These are phyloP conservation scores for Monosporozyma solicola DNA, from an alignment of 805 yeast species.

Conservation along the genomic window DNA sequence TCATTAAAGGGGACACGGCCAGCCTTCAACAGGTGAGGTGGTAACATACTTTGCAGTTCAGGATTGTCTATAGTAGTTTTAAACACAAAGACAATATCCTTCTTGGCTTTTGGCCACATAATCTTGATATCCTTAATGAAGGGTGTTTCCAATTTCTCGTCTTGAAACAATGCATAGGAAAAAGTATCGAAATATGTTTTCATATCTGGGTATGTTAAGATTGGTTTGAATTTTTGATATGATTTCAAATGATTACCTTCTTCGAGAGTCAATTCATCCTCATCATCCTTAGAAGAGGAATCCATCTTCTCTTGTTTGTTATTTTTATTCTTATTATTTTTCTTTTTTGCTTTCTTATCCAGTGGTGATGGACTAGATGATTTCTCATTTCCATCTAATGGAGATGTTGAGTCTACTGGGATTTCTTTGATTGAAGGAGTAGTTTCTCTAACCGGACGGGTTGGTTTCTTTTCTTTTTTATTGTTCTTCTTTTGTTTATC, in stretches of 20 bases:
- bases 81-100: slow-evolving; percentile 30
- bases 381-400: background rate
- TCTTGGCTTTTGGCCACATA: slow-evolving; percentile 43
- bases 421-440: background rate
- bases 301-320: background rate
- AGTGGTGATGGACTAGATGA: background rate
- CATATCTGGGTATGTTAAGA: slow-evolving; percentile 40
- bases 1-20: slow-evolving; percentile 52
- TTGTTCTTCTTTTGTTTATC: background rate
- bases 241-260: slow-evolving; percentile 29
- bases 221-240: slow-evolving; percentile 34
- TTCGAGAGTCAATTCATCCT: slow-evolving; percentile 12
- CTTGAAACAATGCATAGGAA: slow-evolving; percentile 53
- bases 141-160: slow-evolving; percentile 44
- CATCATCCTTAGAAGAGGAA: background rate
- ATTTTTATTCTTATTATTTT: background rate
- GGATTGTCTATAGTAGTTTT: slow-evolving; percentile 17
- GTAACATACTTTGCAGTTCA: slow-evolving; percentile 41
- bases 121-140: slow-evolving; percentile 41
- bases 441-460: background rate
- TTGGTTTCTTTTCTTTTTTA: background rate
- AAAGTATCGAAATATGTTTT: slow-evolving; percentile 48
- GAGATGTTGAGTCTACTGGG: background rate
- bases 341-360: background rate
- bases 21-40: slow-evolving; percentile 43